Evolutionary conservation across 495 filamentous ascomycete species (phyloP).

Genomic region (Stereocaulon alpinum): DNA sequence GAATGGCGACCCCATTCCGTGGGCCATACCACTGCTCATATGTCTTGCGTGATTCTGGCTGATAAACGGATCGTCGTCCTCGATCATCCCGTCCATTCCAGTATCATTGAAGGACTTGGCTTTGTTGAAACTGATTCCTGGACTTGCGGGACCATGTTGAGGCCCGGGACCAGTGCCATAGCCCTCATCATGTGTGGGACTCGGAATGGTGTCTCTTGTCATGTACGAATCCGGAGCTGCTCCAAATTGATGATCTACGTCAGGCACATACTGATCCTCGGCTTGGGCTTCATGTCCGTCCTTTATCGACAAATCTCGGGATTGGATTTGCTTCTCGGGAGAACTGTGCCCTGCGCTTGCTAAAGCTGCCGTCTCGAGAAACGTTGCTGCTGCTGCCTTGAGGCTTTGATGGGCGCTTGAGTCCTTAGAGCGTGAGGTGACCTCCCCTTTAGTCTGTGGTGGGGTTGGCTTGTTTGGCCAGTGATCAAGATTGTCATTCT

Average conservation of each 20-base stretch:
- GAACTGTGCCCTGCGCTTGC: constrained; percentile 12
- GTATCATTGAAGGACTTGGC: constrained; percentile 47
- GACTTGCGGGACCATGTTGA: constrained; percentile 51
- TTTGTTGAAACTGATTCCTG: constrained; percentile 50
- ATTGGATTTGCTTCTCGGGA: constrained; percentile 9
- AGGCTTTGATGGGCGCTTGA: constrained; percentile 22
- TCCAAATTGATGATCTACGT: constrained; percentile 30
- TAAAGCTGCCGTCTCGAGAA: constrained; percentile 18
- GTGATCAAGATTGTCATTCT: constrained; percentile 38
- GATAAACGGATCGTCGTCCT: constrained; percentile 47
- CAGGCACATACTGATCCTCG: constrained; percentile 27
- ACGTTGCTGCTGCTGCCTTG: constrained; percentile 20
- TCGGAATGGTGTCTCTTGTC: constrained; percentile 30
- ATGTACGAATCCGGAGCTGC: constrained; percentile 26
- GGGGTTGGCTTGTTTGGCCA: constrained; percentile 45
- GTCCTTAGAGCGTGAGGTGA: constrained; percentile 35
- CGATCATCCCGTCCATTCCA: constrained; percentile 45
- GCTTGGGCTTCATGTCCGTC: constrained; percentile 29
- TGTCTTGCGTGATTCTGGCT: constrained; percentile 50
- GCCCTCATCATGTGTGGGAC: constrained; percentile 66
- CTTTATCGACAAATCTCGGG: constrained; percentile 22
- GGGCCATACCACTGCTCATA: constrained; percentile 56
- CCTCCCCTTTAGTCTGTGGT: constrained; percentile 33
- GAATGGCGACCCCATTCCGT: constrained; percentile 69
- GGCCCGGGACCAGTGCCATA: constrained; percentile 83